Evolutionary conservation across 352 stramenopile species (phyloP).

Genomic region (Globisporangium nunn): DNA sequence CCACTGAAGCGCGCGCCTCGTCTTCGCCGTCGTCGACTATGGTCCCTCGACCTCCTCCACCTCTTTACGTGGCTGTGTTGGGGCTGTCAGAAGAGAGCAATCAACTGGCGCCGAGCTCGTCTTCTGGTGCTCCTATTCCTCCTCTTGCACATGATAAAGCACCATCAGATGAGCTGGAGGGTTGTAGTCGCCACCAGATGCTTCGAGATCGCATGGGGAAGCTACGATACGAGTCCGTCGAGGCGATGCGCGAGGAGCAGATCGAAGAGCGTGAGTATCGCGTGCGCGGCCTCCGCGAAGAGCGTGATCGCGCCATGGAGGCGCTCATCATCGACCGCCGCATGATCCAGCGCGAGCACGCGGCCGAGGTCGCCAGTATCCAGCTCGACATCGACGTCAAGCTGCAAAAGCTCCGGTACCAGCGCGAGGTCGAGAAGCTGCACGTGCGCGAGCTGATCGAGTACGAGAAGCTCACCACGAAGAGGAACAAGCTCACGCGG

Average conservation of each 20-base stretch:
- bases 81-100: background rate
- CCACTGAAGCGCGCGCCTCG: background rate
- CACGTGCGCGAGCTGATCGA: conserved; percentile 34
- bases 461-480: conserved; percentile 34
- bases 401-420: conserved; percentile 55
- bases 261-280: conserved; percentile 30
- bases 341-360: conserved; percentile 56
- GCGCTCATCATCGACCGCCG: conserved; percentile 60
- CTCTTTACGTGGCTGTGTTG: conserved; percentile 2
- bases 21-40: conserved; percentile 1
- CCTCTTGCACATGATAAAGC: background rate
- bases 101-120: background rate
- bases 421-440: conserved; percentile 41
- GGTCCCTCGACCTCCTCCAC: conserved; percentile 6
- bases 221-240: conserved; percentile 19
- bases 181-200: conserved; percentile 49
- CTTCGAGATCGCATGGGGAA: conserved; percentile 42
- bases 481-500: conserved; percentile 32
- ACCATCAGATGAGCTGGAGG: conserved; percentile 3
- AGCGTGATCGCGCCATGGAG: conserved; percentile 54
- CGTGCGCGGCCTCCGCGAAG: conserved; percentile 57
- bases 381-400: conserved; percentile 67
- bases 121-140: background rate
- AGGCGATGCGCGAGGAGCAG: conserved; percentile 34
- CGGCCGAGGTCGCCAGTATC: conserved; percentile 41